Base-by-base conservation (phyloP, 331 rosid genomes). In the Pyrus hybrid region DNA sequence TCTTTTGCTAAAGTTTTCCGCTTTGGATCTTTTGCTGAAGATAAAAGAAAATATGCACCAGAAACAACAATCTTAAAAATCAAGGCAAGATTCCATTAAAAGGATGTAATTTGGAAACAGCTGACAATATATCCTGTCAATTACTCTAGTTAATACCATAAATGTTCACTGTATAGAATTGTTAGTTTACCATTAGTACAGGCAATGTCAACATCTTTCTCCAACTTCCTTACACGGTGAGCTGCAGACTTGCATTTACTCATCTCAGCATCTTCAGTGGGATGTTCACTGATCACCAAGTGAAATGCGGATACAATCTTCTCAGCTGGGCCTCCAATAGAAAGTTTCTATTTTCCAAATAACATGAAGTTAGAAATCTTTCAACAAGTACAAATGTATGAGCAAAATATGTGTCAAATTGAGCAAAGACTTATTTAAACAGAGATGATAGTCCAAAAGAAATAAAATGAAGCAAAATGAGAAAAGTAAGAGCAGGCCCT, bases 221-320 rank as follows among this genome's bases (percentile, higher is more conserved):
- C 97, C 88, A 90, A 82, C 82, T 85, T 93, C 84, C 89, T 87
- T 56, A 91, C 85, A 56, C 81, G 87, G 68, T 87, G 88, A 86
- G 90, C 89, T n/a, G 91, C 81, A 63, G 89, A 83, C 82, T 88
- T 87, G 91, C 96, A 93, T 80, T 91, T 90, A 70, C 78, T 81
- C 93, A 88, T 93, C 82, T 93, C 97, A 3, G 83, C 76, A 77
- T 91, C 96, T 87, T 93, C 96, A 82, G 72, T 82, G 30, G 89
- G 64, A 60, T 85, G 87, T 81, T 93, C 98, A 71, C 91, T 83
- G 68, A 90, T 85, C 78, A 93, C 91, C 83, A 80, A 63, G 82
- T 93, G 89, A 77, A 90, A 91, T 70, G 97, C 97, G 6, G 98
- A 93, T 37, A 91, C 94, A 73, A 91, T 93, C 83, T 87, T 91